phyloP scores from a whole-genome alignment of 2,329 filamentous ascomycete species.

The Peltaster fructicola region DNA sequence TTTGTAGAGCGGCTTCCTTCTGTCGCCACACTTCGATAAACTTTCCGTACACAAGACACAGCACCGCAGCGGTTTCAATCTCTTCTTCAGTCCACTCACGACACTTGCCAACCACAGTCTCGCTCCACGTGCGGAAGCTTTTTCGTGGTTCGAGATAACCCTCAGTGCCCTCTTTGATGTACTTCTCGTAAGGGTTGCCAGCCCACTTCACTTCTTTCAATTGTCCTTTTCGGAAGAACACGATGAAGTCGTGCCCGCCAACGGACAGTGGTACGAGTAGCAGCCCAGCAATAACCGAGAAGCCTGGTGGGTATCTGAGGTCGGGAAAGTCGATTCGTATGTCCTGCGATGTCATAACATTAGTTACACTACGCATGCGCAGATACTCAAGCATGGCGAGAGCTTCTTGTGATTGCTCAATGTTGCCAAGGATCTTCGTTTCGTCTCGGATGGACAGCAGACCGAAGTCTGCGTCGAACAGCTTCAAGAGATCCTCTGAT shows the following conservation, averaged over 20 bases:
- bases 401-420: conserved; percentile 65
- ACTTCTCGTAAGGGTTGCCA: conserved; percentile 71
- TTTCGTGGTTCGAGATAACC: conserved; percentile 60
- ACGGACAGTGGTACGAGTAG: conserved; percentile 66
- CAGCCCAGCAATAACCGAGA: conserved; percentile 58
- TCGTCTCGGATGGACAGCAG: conserved; percentile 73
- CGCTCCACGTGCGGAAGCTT: conserved; percentile 66
- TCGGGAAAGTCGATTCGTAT: conserved; percentile 64
- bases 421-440: conserved; percentile 63
- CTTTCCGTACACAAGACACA: conserved; percentile 73
- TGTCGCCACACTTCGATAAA: conserved; percentile 91
- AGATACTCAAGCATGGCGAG: conserved; percentile 74
- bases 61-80: conserved; percentile 69
- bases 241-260: conserved; percentile 68
- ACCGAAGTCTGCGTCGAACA: conserved; percentile 79
- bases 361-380: conserved; percentile 53
- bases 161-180: conserved; percentile 51
- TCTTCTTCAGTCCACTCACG: conserved; percentile 82
- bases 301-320: conserved; percentile 60
- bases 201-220: conserved; percentile 67
- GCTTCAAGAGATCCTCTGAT: conserved; percentile 63
- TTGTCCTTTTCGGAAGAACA: conserved; percentile 71
- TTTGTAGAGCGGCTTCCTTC: conserved; percentile 71
- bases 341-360: conserved; percentile 63
- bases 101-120: conserved; percentile 65